Evolutionary conservation across 2,329 filamentous ascomycete species (phyloP), one percentile per base, ranked within the genome.

Genomic region (Aspergillus sclerotialis): DNA sequence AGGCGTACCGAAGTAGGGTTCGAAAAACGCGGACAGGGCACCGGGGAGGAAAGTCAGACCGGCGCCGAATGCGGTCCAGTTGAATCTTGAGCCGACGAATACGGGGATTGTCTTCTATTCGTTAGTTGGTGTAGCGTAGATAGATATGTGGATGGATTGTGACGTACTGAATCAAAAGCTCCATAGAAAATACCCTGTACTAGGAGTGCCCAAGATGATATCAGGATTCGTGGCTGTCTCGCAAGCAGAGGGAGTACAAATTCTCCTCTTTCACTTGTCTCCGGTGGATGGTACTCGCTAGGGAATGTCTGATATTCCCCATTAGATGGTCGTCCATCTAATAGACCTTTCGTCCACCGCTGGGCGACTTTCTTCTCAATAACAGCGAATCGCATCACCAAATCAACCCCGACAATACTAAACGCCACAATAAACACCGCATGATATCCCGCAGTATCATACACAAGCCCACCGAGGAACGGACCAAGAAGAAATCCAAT

Each of bases 311-410:
- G 48, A 38, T 5, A 70, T 68, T 48, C 72, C 67, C 9, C 67
- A n/a, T n/a, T n/a, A 54, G 44, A 65, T 11, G 65, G 5, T 61
- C 60, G 10, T 69, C 47, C 7, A 58, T 41, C 23, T 66, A 44
- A 4, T 62, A 60, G 4, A 2, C 50, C 31, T 15, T 26, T 31
- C 10, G 13, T 30, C 30, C 60, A 55, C 13, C 53, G 45, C 9
- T 43, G 42, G 3, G 76, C 75, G 1, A 68, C 65, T 49, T 75
- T 77, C 55, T 78, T 79, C 55, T 82, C 78, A n/a, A 82, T 67
- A 33, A 82, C 65, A 4, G 76, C 50, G 0, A 78, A 46, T 9
- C 79, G 70, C 67, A 81, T 71, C 14, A 74, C 36, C 38, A 82
- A 73, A 51, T 82, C 78, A 11, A 81, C 39, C 0, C 49, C 66